Evolutionary conservation across 164 flowering plant species (phyloP), one percentile per base, ranked within the genome.

Genomic region (Aristolochia californica): DNA sequence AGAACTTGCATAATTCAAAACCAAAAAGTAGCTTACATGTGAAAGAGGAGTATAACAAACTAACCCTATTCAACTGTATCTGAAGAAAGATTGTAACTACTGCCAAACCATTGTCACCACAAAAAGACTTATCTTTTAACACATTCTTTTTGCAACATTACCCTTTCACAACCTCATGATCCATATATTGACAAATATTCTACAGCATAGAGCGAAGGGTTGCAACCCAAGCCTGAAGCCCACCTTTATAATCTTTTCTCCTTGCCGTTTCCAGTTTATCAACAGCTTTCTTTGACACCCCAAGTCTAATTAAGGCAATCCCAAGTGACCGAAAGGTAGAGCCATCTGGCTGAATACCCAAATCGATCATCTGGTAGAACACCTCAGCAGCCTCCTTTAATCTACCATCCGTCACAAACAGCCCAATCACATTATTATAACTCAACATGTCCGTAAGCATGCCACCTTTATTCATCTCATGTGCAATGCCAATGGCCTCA

Each of bases 281-380:
- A 57, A 91, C 72, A 56, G 84, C 82, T 34, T 74, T 70, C 75
- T 79, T 86, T 17, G 95, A 66, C 26, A 78, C 73, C 20, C 96
- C 98, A 48, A 72, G 71, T 70, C 78, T 88, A 57, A 78, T 57
- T 20, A 91, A 73, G 62, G 82, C 70, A 43, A 58, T 54, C 38
- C 91, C 77, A 34, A 91, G 91, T 48, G 84, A 75, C 61, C 65
- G 84, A 64, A 78, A 91, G 22, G 98, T 91, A n/a, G 61, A 84
- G 64, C 80, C 87, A 75, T 88, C 88, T 5, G 96, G 95, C 60
- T 68, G 73, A 38, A 86, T 61, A 16, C 69, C 61, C 20, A 80
- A 72, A 66, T 66, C 54, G 16, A 78, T 62, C 93, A 91, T 86
- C 64, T 75, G 83, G 55, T 62, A 66, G 63, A 91, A 88, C n/a